Percentiles rank a stretch among this genome's conserved stretches.
These are phyloP conservation scores for Penicillium fuscoglaucum DNA, from an alignment of 2,329 filamentous ascomycete genomes.

Conservation along the genomic window DNA sequence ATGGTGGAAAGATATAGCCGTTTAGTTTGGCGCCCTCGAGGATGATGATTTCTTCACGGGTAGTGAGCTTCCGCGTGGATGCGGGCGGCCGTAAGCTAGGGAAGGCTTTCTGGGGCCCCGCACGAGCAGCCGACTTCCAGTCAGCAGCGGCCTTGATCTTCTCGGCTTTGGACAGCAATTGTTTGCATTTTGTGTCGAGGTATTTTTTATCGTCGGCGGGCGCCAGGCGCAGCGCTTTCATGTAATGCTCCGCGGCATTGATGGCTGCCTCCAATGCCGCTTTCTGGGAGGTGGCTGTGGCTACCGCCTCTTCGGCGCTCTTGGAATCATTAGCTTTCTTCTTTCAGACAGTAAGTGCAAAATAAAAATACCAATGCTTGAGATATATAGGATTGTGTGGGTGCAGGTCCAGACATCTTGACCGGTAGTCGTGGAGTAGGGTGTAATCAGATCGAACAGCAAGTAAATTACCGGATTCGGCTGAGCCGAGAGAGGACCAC, in stretches of 20 bases:
- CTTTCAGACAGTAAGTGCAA: not conserved
- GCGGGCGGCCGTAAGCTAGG: conserved; percentile 48
- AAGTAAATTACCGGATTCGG: conserved; percentile 12
- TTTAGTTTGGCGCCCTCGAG: conserved; percentile 77
- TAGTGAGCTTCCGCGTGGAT: conserved; percentile 63
- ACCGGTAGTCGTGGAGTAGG: conserved; percentile 7
- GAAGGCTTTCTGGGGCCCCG: conserved; percentile 25
- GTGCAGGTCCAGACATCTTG: conserved; percentile 33
- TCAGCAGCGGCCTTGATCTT: conserved; percentile 61
- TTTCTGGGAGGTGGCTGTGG: conserved; percentile 53
- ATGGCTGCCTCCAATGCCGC: conserved; percentile 76
- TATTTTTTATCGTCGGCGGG: conserved; percentile 62
- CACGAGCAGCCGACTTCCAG: conserved; percentile 31
- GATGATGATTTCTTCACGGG: conserved; percentile 73
- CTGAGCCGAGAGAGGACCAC: conserved; percentile 10
- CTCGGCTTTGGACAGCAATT: conserved; percentile 71
- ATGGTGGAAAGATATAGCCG: conserved; percentile 80
- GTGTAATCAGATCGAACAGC: conserved; percentile 13
- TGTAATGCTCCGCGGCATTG: conserved; percentile 74
- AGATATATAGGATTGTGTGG: conserved; percentile 29
- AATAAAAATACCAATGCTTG: conserved; percentile 35
- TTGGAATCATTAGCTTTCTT: conserved; percentile 35
- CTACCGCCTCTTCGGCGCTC: conserved; percentile 57
- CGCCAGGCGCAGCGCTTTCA: conserved; percentile 69
- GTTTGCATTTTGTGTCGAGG: conserved; percentile 68